These are phyloP conservation scores for Alternaria consortialis DNA, from an alignment of 2,329 filamentous ascomycete genomes.

Conservation along the genomic window DNA sequence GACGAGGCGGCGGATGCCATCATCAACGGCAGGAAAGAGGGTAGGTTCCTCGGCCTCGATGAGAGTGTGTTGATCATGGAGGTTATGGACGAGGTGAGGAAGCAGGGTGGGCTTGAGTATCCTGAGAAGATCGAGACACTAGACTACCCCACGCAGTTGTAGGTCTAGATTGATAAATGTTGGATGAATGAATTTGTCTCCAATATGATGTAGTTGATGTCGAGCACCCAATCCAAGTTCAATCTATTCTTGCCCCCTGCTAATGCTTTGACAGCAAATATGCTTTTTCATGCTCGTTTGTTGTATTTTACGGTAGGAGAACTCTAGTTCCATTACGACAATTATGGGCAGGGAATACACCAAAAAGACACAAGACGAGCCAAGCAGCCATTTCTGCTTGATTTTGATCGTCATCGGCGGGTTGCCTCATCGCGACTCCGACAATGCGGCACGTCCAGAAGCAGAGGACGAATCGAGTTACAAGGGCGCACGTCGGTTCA, in stretches of 20 bases:
- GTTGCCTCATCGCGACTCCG: too few species aligned
- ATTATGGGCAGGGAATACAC: too few species aligned
- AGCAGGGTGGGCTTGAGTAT: conserved; percentile 69
- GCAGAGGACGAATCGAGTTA: background rate
- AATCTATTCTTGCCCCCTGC: too few species aligned
- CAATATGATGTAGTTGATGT: background rate
- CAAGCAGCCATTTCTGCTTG: too few species aligned
- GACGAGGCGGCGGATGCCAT: conserved; percentile 80
- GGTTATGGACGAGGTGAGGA: conserved; percentile 74
- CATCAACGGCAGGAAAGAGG: conserved; percentile 79
- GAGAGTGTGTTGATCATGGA: conserved; percentile 91
- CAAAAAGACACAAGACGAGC: too few species aligned
- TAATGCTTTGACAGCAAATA: background rate
- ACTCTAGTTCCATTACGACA: too few species aligned
- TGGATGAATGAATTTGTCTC: background rate
- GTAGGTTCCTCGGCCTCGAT: conserved; percentile 67
- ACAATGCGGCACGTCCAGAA: too few species aligned
- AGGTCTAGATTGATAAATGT: conserved; percentile 1
- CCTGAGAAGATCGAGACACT: conserved; percentile 71
- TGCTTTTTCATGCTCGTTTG: background rate
- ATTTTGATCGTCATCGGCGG: too few species aligned
- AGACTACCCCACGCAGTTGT: conserved; percentile 45
- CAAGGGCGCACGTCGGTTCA: background rate
- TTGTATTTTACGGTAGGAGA: too few species aligned
- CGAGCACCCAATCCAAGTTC: background rate